These are phyloP conservation scores for Mrakia hoshinonis DNA, from an alignment of 768 basidiomycete species.

Conservation along the genomic window DNA sequence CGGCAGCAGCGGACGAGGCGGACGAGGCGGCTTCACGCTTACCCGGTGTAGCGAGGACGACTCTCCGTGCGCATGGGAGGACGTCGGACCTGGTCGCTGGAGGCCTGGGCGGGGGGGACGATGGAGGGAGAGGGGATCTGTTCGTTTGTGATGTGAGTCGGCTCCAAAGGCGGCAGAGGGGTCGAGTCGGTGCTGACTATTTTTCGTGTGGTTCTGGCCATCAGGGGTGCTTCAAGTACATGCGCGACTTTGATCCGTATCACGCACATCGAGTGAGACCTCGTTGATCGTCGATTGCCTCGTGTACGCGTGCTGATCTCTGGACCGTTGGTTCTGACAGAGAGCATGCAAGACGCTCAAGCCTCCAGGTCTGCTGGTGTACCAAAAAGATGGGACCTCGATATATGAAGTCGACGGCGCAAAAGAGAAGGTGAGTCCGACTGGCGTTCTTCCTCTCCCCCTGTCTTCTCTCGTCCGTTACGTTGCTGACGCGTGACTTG, in stretches of 20 bases:
- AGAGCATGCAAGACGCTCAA: conserved; percentile 57
- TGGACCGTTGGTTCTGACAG: conserved; percentile 40
- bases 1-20: neutral
- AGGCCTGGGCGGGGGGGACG: conserved; percentile 34
- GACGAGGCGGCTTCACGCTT: neutral
- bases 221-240: conserved; percentile 91
- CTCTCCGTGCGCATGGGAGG: conserved; percentile 57
- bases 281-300: conserved; percentile 9
- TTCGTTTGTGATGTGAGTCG: conserved; percentile 39
- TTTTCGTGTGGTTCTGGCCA: conserved; percentile 39
- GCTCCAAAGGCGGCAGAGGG: neutral
- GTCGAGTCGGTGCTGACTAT: too few relatives aligned
- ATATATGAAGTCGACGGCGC: conserved; percentile 97
- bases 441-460: too few relatives aligned
- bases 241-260: conserved; percentile 64
- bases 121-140: conserved; percentile 36
- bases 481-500: neutral
- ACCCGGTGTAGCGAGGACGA: conserved; percentile 47
- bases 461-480: neutral
- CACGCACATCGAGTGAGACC: conserved; percentile 53
- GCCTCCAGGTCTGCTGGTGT: conserved; percentile 84
- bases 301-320: neutral
- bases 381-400: conserved; percentile 74
- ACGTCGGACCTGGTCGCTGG: conserved; percentile 51
- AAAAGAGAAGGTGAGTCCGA: conserved; percentile 55